These are phyloP conservation scores for Hygrocybe punicea DNA, from an alignment of 768 basidiomycete species.

Conservation along the genomic window DNA sequence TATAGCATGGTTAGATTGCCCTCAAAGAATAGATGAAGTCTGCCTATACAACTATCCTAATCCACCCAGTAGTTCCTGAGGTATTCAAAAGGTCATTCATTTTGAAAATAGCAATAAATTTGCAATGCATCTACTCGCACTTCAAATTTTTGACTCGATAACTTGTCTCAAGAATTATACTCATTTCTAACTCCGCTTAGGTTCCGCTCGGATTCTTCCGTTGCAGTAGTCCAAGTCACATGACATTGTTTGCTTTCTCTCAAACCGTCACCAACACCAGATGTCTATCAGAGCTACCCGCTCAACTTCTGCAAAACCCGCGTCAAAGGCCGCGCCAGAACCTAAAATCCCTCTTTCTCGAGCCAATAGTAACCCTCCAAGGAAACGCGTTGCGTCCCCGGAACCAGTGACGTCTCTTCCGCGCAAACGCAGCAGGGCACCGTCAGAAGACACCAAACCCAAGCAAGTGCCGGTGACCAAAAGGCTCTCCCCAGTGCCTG, in stretches of 20 bases:
- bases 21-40: too few species aligned
- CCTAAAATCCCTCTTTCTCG: constrained; percentile 32
- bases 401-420: constrained; percentile 42
- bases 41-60: too few species aligned
- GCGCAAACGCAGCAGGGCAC: constrained; percentile 40
- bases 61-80: too few species aligned
- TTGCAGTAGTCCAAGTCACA: neutral
- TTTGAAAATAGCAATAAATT: too few species aligned
- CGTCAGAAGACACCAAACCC: constrained; percentile 44
- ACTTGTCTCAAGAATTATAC: too few species aligned
- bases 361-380: constrained; percentile 35
- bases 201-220: too few species aligned
- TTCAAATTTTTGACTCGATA: too few species aligned
- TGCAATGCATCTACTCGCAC: too few species aligned
- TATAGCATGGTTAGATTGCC: too few species aligned
- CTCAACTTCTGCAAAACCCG: constrained; percentile 45
- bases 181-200: too few species aligned
- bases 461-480: constrained; percentile 1
- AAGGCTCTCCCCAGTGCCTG: constrained; percentile 21
- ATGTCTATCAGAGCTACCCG: constrained; percentile 53
- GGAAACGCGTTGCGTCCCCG: constrained; percentile 54
- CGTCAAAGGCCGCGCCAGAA: constrained; percentile 38
- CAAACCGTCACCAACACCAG: constrained; percentile 27
- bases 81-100: too few species aligned
- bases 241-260: neutral